Base-by-base conservation (phyloP, 2,329 filamentous ascomycete genomes). In the Paecilomyces sp. region DNA sequence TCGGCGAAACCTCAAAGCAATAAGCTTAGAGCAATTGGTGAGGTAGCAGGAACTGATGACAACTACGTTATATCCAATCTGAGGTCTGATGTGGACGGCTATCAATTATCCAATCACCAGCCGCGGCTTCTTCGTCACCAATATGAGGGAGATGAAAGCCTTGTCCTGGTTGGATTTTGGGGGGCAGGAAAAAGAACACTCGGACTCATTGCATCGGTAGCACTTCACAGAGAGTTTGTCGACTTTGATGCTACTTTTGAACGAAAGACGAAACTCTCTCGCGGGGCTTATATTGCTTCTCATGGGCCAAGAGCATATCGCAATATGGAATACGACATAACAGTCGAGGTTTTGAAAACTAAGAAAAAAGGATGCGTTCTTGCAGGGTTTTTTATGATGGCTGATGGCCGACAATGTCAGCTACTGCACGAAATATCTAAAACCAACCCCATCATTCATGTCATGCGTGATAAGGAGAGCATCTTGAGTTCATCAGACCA, bases 161-260 rank as follows among this genome's bases (percentile, higher is more conserved):
- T 91, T 58, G 80, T 90, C n/a, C 79, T 91, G 8, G 81, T 88
- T 13, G 88, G 88, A 3, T 83, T 89, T 58, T 83, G 86, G 18
- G 88, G 88, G 6, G 83, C 87, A 22, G 88, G 88, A 24, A 91
- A 91, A 71, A 88, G 86, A 3, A 90, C 86, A 0, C 77, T 91
- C 8, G 88, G 86, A 12, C 82, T 91, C 55, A 89, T 91, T 61
- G 88, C 87, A 7, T 88, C 87, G 0, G 85, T 85, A 5, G 86
- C 87, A 55, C 84, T 89, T 71, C 83, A 83, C 58, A 79, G 87
- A 30, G 83, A 83, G 55, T 79, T 90, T 0, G 74, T 91, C 57
- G 88, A 90, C 59, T 80, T 85, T 50, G 87, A 90, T 61, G 79
- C 80, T 50, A 78, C 79, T 33, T 91, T 91, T 63, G 79, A 47